Evolutionary conservation across 805 yeast genomes (phyloP).

Genomic region (Yamadazyma paraphyllophila): DNA sequence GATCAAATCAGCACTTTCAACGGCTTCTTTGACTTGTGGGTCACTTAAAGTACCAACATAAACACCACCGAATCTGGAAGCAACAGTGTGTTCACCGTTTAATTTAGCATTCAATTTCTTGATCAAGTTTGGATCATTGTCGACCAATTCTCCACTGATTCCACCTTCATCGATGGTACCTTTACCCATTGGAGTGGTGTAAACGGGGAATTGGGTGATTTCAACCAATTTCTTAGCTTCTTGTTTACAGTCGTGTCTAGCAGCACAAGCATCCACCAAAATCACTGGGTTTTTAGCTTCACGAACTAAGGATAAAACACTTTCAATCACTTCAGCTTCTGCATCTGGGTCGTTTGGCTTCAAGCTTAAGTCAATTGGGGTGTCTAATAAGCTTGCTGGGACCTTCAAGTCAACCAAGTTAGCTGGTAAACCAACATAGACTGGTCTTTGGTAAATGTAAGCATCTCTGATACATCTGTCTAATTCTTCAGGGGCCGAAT

Average conservation of each 20-base stretch:
- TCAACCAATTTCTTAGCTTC: constrained; percentile 35
- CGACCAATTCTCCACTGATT: constrained; percentile 25
- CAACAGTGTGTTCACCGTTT: constrained; percentile 17
- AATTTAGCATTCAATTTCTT: constrained; percentile 22
- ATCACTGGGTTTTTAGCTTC: constrained; percentile 33
- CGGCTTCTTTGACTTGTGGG: constrained; percentile 36
- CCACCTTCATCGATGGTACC: constrained; percentile 38
- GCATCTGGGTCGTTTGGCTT: constrained; percentile 35
- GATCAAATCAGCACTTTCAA: constrained; percentile 36
- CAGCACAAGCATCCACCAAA: constrained; percentile 41
- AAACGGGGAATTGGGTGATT: constrained; percentile 40
- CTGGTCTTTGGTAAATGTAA: constrained; percentile 38
- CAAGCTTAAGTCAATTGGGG: constrained; percentile 35
- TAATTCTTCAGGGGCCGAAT: constrained; percentile 36
- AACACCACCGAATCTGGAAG: constrained; percentile 38
- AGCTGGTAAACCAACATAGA: constrained; percentile 40
- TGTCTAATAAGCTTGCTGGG: constrained; percentile 33
- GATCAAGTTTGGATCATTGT: constrained; percentile 25
- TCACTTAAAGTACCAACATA: constrained; percentile 38
- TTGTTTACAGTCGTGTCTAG: constrained; percentile 35
- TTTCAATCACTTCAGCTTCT: constrained; percentile 34
- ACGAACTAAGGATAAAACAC: constrained; percentile 24
- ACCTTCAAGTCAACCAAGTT: constrained; percentile 37
- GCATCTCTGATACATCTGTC: constrained; percentile 41
- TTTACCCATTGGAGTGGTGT: constrained; percentile 42